Conservation (phyloP, 2,329 filamentous ascomycete species). For the Alternaria viburni region DNA sequence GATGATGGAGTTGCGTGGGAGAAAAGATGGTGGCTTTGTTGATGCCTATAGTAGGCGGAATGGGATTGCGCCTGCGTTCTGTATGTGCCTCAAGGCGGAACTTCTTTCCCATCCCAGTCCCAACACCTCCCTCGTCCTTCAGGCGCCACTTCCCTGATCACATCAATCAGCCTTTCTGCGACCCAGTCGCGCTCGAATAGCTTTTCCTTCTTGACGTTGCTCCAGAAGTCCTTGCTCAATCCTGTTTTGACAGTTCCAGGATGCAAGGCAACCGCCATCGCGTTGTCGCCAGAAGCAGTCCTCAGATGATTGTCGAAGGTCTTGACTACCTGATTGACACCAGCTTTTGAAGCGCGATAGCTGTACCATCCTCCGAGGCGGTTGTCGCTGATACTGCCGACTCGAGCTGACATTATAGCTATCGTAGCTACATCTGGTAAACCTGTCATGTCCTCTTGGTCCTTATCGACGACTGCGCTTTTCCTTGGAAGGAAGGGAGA, state of each 20-base stretch:
- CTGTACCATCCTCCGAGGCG: conserved; percentile 79
- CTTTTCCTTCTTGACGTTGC: conserved; percentile 64
- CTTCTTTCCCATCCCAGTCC: conserved; percentile 50
- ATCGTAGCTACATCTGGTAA: conserved; percentile 65
- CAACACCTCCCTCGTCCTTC: conserved; percentile 48
- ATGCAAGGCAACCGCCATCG: conserved; percentile 74
- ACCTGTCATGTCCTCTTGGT: conserved; percentile 27
- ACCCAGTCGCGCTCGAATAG: conserved; percentile 72
- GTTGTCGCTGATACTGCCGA: conserved; percentile 78
- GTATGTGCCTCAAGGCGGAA: conserved; percentile 38
- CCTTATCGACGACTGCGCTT: conserved; percentile 8
- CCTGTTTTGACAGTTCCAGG: conserved; percentile 82
- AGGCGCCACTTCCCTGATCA: conserved; percentile 71
- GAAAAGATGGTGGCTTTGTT: background rate
- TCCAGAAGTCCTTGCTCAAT: conserved; percentile 76
- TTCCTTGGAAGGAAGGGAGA: conserved; percentile 70
- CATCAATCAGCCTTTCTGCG: conserved; percentile 67
- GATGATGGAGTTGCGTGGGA: background rate
- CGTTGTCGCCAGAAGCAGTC: conserved; percentile 64
- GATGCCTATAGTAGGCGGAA: background rate
- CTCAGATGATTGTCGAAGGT: conserved; percentile 73
- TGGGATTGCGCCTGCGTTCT: conserved; percentile 1
- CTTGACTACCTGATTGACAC: conserved; percentile 72
- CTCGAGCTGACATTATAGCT: conserved; percentile 78
- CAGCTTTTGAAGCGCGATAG: conserved; percentile 79